Base-by-base conservation (phyloP, 2,329 filamentous ascomycete genomes). In the Alternaria alternata region DNA sequence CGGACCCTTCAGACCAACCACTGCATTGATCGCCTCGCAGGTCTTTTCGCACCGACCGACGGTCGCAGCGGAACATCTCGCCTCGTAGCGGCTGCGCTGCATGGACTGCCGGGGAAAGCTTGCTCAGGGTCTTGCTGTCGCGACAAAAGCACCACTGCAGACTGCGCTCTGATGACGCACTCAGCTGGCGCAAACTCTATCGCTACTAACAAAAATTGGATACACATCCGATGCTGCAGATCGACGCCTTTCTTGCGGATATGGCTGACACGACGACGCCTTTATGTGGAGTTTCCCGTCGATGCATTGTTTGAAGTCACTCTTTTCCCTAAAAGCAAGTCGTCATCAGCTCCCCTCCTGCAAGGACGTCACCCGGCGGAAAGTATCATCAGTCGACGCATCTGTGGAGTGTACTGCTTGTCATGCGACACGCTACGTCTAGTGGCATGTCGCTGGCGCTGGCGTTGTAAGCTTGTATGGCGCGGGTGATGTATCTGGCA, bases 221-320 rank as follows among this genome's bases (percentile, higher is more conserved):
- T 57, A 57, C 54, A 60, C 63, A 66, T 64, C 64, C 66, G 65
- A 67, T 56, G 62, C 62, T 66, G 54, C 63, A 42, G 75, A 78
- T 78, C 74, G 32, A 69, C 72, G 71, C 58, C 65, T 57, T 61
- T 61, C 64, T 66, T 59, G 66, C 73, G 72, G 73, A 66, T 73
- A 73, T 65, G 73, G 74, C 75, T 76, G 73, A 63, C 56, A 63
- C 49, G 57, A 61, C 63, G 48, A 64, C 61, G 62, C 57, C 61
- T 60, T 61, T 30, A 38, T 51, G 32, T 57, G 53, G 59, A 65
- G 60, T 67, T 65, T 58, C 51, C 54, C 65, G 38, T 57, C 52
- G 32, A 55, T 48, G 46, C 54, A 54, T 59, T 43, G 46, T 49
- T 42, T 28, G 59, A 46, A 59, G 53, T 59, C 51, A 38, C 44